A percentile compares a stretch with the other conserved stretches of the same genome.
Conservation (phyloP, 345 rosid species). For the Melaleuca alternifolia region DNA sequence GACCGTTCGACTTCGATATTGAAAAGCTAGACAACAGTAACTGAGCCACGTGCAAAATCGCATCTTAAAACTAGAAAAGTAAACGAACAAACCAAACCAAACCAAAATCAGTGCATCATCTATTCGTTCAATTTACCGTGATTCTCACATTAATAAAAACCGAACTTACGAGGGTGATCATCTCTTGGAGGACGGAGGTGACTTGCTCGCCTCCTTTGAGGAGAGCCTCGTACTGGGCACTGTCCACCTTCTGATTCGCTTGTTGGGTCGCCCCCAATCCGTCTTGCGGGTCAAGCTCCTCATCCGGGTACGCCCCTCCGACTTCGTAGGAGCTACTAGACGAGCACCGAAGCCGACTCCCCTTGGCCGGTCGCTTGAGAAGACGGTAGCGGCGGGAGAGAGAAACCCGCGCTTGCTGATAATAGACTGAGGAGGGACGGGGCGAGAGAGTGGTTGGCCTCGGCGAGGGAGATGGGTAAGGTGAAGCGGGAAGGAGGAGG, state of each 20-base stretch:
- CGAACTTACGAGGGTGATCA: slow-evolving; percentile 59
- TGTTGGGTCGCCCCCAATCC: slow-evolving; percentile 4
- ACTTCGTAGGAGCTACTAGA: slow-evolving; percentile 32
- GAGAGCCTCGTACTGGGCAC: slow-evolving; percentile 54
- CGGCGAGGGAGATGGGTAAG: not conserved
- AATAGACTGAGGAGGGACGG: not conserved
- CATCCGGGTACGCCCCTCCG: slow-evolving; percentile 59
- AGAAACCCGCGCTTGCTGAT: not conserved
- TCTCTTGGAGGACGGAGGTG: slow-evolving; percentile 79
- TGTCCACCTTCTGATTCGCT: slow-evolving; percentile 23
- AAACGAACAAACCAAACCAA: not conserved
- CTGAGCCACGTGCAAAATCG: not conserved
- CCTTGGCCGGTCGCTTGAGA: not conserved
- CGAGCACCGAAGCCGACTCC: not conserved
- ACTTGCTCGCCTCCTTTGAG: slow-evolving; percentile 96
- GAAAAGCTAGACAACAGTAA: not conserved
- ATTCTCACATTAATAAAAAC: not conserved
- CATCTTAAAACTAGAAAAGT: not conserved
- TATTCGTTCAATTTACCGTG: not conserved
- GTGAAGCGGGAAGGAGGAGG: not conserved
- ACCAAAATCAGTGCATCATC: no score
- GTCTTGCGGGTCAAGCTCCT: slow-evolving; percentile 23
- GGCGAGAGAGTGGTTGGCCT: not conserved
- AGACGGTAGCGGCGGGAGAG: not conserved
- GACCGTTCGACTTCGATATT: not conserved